Evolutionary conservation across 768 basidiomycete genomes (phyloP).

Genomic region (Leccinum subtestaceum): DNA sequence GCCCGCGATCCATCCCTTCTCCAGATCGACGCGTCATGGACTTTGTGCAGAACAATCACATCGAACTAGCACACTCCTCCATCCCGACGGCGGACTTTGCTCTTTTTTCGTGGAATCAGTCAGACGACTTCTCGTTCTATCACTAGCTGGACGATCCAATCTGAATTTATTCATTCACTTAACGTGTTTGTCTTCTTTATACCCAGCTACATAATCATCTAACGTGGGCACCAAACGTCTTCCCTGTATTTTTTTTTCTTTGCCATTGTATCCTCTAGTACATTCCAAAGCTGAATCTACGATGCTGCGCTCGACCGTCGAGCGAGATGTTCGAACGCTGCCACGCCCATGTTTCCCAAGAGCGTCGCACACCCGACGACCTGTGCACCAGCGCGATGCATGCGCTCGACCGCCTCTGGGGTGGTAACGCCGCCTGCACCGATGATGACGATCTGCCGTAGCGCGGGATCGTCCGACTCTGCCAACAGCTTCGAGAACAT

Average conservation of each 20-base stretch:
- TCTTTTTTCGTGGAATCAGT: conserved; percentile 22
- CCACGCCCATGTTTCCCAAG: conserved; percentile 52
- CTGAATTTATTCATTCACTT: conserved; percentile 31
- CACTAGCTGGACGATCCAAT: conserved; percentile 8
- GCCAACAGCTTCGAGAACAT: conserved; percentile 55
- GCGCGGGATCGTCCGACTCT: conserved; percentile 36
- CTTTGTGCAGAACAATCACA: conserved; percentile 5
- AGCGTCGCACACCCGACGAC: conserved; percentile 65
- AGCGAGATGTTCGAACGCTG: conserved; percentile 48
- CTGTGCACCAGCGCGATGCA: conserved; percentile 71
- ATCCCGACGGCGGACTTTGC: conserved; percentile 16
- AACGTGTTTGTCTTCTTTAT: conserved; percentile 2
- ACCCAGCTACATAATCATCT: conserved; percentile 17
- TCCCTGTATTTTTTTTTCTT: conserved; percentile 7
- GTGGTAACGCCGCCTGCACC: conserved; percentile 83
- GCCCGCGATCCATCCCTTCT: background rate
- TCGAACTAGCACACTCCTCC: conserved; percentile 5
- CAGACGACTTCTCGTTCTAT: conserved; percentile 23
- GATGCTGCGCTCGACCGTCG: background rate
- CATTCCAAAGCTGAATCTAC: background rate
- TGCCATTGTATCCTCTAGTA: background rate
- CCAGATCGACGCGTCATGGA: conserved; percentile 8
- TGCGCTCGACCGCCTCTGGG: conserved; percentile 56
- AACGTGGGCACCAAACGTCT: background rate
- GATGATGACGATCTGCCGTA: conserved; percentile 57